Percentiles rank a stretch among this genome's conserved stretches.
phyloP scores from a whole-genome alignment of 441 rosid species.

The Gossypium aridum region DNA sequence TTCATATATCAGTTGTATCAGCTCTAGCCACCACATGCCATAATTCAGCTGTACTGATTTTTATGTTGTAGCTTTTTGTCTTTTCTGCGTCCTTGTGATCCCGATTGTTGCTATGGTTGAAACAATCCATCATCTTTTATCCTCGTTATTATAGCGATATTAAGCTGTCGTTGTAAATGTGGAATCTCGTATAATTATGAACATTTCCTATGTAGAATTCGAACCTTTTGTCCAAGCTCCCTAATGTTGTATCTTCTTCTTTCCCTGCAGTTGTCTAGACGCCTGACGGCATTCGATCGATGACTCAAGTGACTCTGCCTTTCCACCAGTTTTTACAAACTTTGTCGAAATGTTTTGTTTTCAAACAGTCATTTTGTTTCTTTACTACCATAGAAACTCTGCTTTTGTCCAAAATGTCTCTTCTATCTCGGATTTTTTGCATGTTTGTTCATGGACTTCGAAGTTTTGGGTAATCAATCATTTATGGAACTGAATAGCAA shows the following conservation, averaged over 20 bases:
- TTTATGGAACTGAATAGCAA: neutral
- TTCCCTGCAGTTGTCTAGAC: conserved; percentile 16
- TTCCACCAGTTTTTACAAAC: neutral
- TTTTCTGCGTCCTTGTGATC: no score
- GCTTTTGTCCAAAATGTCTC: neutral
- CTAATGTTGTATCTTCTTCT: neutral
- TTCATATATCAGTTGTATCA: no score
- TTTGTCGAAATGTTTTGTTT: conserved; percentile 6
- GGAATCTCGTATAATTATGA: neutral
- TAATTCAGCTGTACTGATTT: neutral
- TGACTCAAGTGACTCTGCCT: conserved; percentile 7
- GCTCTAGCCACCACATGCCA: neutral
- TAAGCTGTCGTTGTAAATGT: neutral
- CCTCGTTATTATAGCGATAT: neutral
- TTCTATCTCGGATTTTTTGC: conserved; percentile 7
- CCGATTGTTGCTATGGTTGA: no score
- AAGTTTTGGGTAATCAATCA: conserved; percentile 1
- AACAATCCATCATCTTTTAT: no score
- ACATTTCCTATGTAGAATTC: neutral
- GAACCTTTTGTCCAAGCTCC: neutral
- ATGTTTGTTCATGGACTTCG: neutral
- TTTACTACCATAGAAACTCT: conserved; percentile 18
- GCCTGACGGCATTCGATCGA: neutral
- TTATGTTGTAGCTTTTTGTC: no score
- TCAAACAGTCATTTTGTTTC: conserved; percentile 14